phyloP scores from a whole-genome alignment of 2,329 filamentous ascomycete genomes.

The Pseudogymnoascus sp. region DNA sequence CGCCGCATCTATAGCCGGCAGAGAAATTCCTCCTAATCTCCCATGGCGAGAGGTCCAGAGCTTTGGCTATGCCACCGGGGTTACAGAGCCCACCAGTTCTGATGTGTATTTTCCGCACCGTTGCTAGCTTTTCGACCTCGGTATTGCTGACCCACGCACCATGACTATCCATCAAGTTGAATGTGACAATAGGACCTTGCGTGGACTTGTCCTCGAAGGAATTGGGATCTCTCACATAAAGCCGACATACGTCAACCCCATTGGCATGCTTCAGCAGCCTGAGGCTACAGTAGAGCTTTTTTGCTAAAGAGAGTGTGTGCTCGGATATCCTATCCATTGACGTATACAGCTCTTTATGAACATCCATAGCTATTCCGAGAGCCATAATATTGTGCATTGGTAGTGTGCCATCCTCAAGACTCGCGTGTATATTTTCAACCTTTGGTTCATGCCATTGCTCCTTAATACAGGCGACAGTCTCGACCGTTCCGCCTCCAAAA shows the following conservation, averaged over 20 bases:
- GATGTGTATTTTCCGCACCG: constrained; percentile 70
- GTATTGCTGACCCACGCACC: constrained; percentile 71
- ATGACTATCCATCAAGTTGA: constrained; percentile 64
- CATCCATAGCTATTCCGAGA: constrained; percentile 61
- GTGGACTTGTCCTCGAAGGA: constrained; percentile 21
- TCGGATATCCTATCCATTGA: constrained; percentile 59
- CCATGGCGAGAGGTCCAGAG: constrained; percentile 65
- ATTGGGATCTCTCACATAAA: constrained; percentile 17
- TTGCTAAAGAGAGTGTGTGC: constrained; percentile 61
- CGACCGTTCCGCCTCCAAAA: constrained; percentile 91
- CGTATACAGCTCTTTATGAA: constrained; percentile 61
- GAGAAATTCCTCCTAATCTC: constrained; percentile 82
- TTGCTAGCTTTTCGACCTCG: constrained; percentile 81
- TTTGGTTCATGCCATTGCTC: constrained; percentile 81
- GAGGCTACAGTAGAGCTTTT: constrained; percentile 50
- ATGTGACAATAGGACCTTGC: constrained; percentile 70
- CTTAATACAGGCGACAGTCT: constrained; percentile 71
- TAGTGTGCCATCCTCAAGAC: constrained; percentile 82
- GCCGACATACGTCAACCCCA: constrained; percentile 23
- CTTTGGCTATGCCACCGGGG: constrained; percentile 71
- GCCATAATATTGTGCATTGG: constrained; percentile 88
- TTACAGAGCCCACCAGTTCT: constrained; percentile 88
- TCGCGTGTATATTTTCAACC: constrained; percentile 61
- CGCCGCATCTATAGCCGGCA: constrained; percentile 74
- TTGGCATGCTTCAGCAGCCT: constrained; percentile 59